Percentiles rank a stretch among this genome's conserved stretches.
phyloP scores from a whole-genome alignment of 352 stramenopile genomes.

The Globisporangium parvum region DNA sequence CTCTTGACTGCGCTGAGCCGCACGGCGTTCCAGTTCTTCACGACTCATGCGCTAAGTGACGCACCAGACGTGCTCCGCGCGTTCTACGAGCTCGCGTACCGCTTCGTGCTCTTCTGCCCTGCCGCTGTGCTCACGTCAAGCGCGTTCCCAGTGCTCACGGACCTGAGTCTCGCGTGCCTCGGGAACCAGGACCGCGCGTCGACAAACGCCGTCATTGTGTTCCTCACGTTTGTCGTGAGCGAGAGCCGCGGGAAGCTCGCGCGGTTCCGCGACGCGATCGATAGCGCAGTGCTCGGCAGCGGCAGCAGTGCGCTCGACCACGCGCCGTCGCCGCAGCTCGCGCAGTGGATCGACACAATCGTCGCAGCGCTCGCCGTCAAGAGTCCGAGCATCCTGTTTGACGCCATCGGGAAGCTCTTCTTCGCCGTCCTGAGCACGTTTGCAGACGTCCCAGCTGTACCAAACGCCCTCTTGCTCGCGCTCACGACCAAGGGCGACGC shows the following conservation, averaged over 20 bases:
- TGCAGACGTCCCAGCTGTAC: slow-evolving; percentile 24
- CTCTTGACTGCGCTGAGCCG: slow-evolving; percentile 55
- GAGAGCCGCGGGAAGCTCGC: slow-evolving; percentile 43
- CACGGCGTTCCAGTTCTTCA: slow-evolving; percentile 64
- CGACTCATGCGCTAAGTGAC: slow-evolving; percentile 44
- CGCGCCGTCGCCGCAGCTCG: slow-evolving; percentile 19
- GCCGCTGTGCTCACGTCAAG: slow-evolving; percentile 43
- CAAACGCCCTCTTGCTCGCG: slow-evolving; percentile 23
- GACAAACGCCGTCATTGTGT: slow-evolving; percentile 63
- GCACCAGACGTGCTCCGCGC: slow-evolving; percentile 54
- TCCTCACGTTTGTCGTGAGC: slow-evolving; percentile 53
- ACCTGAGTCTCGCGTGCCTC: slow-evolving; percentile 52
- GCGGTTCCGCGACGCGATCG: slow-evolving; percentile 36
- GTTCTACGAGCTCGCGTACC: slow-evolving; percentile 65
- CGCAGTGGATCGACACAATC: slow-evolving; percentile 46
- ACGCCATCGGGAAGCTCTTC: slow-evolving; percentile 44
- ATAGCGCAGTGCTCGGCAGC: slow-evolving; percentile 26
- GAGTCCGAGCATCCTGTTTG: slow-evolving; percentile 52
- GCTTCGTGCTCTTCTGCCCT: slow-evolving; percentile 67
- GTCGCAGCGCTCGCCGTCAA: slow-evolving; percentile 42
- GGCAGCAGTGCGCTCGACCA: slow-evolving; percentile 12
- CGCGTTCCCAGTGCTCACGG: slow-evolving; percentile 54
- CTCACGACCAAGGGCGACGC: slow-evolving; percentile 25
- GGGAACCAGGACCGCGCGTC: slow-evolving; percentile 61
- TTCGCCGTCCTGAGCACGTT: slow-evolving; percentile 46